Evolutionary conservation across 2,329 filamentous ascomycete genomes (phyloP).

Genomic region (Beauveria scarabaeidicola): DNA sequence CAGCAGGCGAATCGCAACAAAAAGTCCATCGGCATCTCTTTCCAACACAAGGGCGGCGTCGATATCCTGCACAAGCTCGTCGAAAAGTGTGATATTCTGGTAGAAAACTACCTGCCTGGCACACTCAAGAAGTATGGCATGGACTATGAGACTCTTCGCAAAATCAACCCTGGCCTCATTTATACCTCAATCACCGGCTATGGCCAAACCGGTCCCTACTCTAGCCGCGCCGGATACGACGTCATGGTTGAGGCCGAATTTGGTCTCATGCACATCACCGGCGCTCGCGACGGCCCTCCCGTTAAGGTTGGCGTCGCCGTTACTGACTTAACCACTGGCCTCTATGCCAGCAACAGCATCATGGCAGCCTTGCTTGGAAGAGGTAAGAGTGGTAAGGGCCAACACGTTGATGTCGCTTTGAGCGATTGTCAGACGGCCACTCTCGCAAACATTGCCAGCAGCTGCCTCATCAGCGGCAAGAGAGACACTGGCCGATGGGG

Average conservation of each 20-base stretch:
- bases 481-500: constrained; percentile 89
- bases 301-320: constrained; percentile 98
- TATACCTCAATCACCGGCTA: constrained; percentile 97
- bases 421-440: constrained; percentile 95
- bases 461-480: constrained; percentile 78
- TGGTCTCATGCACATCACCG: constrained; percentile 97
- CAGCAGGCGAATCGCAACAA: constrained; percentile 89
- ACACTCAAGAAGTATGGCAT: constrained; percentile 83
- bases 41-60: constrained; percentile 75
- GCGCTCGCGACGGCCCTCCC: constrained; percentile 74
- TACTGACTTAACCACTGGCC: constrained; percentile 86
- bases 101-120: constrained; percentile 94
- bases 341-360: constrained; percentile 92
- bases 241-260: constrained; percentile 99
- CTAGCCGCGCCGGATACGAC: constrained; percentile 84
- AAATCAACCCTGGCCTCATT: constrained; percentile 78
- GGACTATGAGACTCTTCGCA: constrained; percentile 73
- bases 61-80: constrained; percentile 80
- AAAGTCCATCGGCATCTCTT: constrained; percentile 85
- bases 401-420: constrained; percentile 85
- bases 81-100: constrained; percentile 79
- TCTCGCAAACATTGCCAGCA: constrained; percentile 90
- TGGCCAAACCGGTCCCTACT: constrained; percentile 88
- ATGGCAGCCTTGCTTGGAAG: constrained; percentile 85
- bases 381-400: constrained; percentile 66